These are phyloP conservation scores for Dothideomycetes sp. DNA, from an alignment of 2,329 filamentous ascomycete species.

Conservation along the genomic window DNA sequence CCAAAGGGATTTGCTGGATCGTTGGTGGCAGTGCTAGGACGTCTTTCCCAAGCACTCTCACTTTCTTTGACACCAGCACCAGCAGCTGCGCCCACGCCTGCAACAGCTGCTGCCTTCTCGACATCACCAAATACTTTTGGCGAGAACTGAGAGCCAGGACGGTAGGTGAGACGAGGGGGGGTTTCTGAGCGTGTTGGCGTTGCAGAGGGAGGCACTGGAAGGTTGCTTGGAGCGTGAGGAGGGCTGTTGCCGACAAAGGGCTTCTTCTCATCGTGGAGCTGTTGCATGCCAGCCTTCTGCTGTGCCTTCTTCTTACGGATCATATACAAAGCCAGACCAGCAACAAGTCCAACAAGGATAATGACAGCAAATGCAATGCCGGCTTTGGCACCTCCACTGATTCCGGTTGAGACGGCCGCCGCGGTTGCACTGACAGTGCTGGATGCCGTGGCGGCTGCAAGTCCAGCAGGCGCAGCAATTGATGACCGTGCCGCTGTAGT, in stretches of 20 bases:
- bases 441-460: constrained; percentile 4
- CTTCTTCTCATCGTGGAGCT: constrained; percentile 34
- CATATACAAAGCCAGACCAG: constrained; percentile 61
- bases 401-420: constrained; percentile 21
- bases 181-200: constrained; percentile 36
- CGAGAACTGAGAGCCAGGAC: constrained; percentile 75
- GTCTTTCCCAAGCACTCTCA: constrained; percentile 33
- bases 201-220: constrained; percentile 25
- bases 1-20: constrained; percentile 29
- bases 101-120: constrained; percentile 28
- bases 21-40: constrained; percentile 23
- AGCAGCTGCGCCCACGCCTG: constrained; percentile 19
- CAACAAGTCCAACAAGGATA: constrained; percentile 56
- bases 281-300: constrained; percentile 27
- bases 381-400: constrained; percentile 53
- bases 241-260: constrained; percentile 16
- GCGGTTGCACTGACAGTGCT: constrained; percentile 3
- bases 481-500: constrained; percentile 9
- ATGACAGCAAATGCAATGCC: constrained; percentile 80
- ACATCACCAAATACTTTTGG: constrained; percentile 49
- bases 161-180: constrained; percentile 70
- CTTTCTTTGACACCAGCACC: constrained; percentile 19
- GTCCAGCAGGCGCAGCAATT: neutral
- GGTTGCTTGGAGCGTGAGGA: constrained; percentile 16
- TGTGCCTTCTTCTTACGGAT: constrained; percentile 64